phyloP scores from a whole-genome alignment of 1,284 basidiomycete genomes.

The Xerocomus cyaneibrunnescens region DNA sequence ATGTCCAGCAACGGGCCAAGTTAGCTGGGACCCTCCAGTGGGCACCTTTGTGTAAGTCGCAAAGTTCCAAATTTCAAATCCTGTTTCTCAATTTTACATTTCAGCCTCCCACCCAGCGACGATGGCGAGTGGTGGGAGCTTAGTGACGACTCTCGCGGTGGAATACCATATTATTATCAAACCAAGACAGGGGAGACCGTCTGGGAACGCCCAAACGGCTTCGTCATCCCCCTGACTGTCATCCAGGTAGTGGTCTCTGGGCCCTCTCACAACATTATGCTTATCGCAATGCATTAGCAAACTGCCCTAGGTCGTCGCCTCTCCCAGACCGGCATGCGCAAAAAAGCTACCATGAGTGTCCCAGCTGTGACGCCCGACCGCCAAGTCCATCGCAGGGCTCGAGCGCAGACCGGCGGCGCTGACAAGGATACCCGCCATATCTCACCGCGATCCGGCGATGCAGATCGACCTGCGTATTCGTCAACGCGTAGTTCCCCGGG shows the following conservation, averaged over 20 bases:
- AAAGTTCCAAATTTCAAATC: slow-evolving; percentile 17
- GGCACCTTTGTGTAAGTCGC: slow-evolving; percentile 79
- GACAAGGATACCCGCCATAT: slow-evolving; percentile 34
- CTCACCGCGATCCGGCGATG: slow-evolving; percentile 26
- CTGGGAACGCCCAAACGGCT: slow-evolving; percentile 84
- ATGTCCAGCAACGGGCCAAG: slow-evolving; percentile 88
- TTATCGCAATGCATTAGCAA: slow-evolving; percentile 48
- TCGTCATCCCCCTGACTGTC: slow-evolving; percentile 87
- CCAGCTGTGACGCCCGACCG: slow-evolving; percentile 20
- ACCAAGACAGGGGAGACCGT: slow-evolving; percentile 85
- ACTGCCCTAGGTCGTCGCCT: slow-evolving; percentile 72
- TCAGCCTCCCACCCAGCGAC: slow-evolving; percentile 75
- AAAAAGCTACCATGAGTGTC: slow-evolving; percentile 6
- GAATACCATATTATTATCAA: slow-evolving; percentile 90
- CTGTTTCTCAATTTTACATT: slow-evolving; percentile 10
- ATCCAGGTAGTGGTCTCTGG: slow-evolving; percentile 58
- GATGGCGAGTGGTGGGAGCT: slow-evolving; percentile 97
- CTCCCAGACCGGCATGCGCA: slow-evolving; percentile 41
- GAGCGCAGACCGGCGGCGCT: slow-evolving; percentile 36
- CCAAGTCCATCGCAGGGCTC: slow-evolving; percentile 38
- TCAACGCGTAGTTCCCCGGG: slow-evolving; percentile 34
- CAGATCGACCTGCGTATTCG: slow-evolving; percentile 31
- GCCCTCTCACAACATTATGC: slow-evolving; percentile 4
- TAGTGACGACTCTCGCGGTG: slow-evolving; percentile 72
- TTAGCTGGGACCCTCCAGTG: slow-evolving; percentile 90